A percentile compares a stretch with the other conserved stretches of the same genome.
phyloP scores from a whole-genome alignment of 2,329 filamentous ascomycete species.

The Blastomyces gilchristii region DNA sequence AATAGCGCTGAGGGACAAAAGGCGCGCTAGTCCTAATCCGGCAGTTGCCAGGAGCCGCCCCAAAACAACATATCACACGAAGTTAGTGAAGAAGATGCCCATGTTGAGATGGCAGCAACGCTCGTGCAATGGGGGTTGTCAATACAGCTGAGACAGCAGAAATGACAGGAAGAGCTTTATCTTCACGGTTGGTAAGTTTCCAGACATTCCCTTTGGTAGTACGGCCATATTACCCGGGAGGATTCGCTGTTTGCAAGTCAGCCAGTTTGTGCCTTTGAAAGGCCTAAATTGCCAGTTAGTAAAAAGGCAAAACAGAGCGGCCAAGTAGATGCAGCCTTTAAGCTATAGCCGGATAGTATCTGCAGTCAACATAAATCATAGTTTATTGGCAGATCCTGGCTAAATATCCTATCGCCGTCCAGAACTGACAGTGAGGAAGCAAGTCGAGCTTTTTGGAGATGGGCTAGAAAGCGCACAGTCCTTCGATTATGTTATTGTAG shows the following conservation, averaged over 20 bases:
- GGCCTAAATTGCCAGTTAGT: background rate
- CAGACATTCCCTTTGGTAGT: background rate
- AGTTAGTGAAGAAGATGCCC: background rate
- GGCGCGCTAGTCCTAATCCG: slow-evolving; percentile 30
- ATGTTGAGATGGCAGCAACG: background rate
- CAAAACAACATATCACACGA: background rate
- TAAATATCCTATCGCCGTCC: background rate
- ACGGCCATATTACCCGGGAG: background rate
- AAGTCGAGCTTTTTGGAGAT: background rate
- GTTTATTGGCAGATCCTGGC: background rate
- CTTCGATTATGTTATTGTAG: background rate
- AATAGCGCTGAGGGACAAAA: slow-evolving; percentile 16
- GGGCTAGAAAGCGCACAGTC: background rate
- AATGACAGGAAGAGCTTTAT: background rate
- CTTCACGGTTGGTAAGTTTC: background rate
- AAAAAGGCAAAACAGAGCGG: background rate
- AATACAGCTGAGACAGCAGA: background rate
- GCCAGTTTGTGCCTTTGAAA: background rate
- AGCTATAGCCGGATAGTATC: background rate
- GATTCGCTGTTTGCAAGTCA: background rate
- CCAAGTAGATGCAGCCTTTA: background rate
- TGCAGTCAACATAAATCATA: background rate
- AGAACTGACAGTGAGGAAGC: background rate
- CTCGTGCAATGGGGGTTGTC: background rate
- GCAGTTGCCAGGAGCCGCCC: slow-evolving; percentile 12